phyloP scores from a whole-genome alignment of 257 asterid genomes.

The Cynanchum wilfordii region DNA sequence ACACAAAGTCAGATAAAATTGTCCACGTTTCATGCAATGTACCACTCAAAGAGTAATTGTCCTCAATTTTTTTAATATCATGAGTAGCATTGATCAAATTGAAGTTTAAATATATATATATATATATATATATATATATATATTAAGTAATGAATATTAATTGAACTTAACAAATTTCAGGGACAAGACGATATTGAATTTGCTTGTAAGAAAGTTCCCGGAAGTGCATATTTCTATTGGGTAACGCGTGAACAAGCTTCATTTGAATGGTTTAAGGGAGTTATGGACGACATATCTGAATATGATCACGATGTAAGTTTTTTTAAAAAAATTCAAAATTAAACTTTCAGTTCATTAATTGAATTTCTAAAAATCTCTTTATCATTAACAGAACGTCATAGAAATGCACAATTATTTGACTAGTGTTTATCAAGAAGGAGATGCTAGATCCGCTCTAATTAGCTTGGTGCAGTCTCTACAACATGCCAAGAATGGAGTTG shows the following conservation, averaged over 20 bases:
- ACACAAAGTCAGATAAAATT: too few relatives aligned
- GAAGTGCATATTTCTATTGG: conserved; percentile 89
- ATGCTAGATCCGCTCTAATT: conserved; percentile 90
- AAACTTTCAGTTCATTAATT: too few relatives aligned
- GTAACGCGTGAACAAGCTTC: conserved; percentile 94
- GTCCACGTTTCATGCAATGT: too few relatives aligned
- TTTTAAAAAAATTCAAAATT: too few relatives aligned
- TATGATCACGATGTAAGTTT: conserved; percentile 58
- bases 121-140: too few relatives aligned
- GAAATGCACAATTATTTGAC: conserved; percentile 95
- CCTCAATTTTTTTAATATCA: too few relatives aligned
- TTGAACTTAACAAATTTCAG: too few relatives aligned
- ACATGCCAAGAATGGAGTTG: conserved; percentile 87
- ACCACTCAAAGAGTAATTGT: too few relatives aligned
- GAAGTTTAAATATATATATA: too few relatives aligned
- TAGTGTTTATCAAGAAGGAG: conserved; percentile 93
- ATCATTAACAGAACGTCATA: conserved; percentile 53
- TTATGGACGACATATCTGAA: conserved; percentile 91
- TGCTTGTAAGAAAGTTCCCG: conserved; percentile 37
- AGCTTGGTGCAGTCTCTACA: conserved; percentile 91
- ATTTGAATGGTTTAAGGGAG: conserved; percentile 95
- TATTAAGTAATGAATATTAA: too few relatives aligned
- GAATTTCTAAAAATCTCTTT: neutral
- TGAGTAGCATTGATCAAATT: too few relatives aligned
- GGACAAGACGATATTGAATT: conserved; percentile 14